phyloP scores from a whole-genome alignment of 139 green algal species.

The Micractinium conductrix region DNA sequence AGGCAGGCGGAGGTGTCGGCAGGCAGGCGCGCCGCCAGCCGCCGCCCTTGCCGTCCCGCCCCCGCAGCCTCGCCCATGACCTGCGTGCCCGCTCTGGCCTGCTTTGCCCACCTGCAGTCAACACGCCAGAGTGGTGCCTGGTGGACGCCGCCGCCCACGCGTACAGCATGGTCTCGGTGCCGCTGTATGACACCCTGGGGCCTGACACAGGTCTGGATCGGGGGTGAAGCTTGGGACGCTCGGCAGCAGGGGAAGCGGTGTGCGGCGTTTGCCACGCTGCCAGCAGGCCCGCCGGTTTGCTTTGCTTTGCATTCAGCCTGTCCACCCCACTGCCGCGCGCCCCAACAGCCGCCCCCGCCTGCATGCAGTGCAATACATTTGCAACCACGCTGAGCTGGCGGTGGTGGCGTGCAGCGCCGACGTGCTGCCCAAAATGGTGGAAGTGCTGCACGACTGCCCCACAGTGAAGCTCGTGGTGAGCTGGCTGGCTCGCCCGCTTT shows the following conservation, averaged over 20 bases:
- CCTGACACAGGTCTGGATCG: slow-evolving; percentile 70
- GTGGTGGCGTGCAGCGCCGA: slow-evolving; percentile 75
- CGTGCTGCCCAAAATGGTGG: slow-evolving; percentile 81
- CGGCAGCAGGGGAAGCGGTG: too few species aligned
- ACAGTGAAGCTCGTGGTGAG: slow-evolving; percentile 75
- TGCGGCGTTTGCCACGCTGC: too few species aligned
- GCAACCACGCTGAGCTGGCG: slow-evolving; percentile 91
- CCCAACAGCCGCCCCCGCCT: too few species aligned
- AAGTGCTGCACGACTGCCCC: slow-evolving; percentile 72
- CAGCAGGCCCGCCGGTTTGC: too few species aligned
- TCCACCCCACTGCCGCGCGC: too few species aligned
- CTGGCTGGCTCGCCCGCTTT: neutral
- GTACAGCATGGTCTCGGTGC: slow-evolving; percentile 90
- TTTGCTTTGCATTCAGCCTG: too few species aligned
- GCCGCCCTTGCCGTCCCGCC: too few species aligned
- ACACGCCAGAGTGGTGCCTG: slow-evolving; percentile 88
- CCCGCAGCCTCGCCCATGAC: too few species aligned
- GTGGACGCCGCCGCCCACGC: slow-evolving; percentile 87
- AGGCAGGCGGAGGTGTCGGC: too few species aligned
- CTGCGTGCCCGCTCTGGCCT: too few species aligned
- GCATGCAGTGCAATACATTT: slow-evolving; percentile 89
- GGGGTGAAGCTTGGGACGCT: neutral
- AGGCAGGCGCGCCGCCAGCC: too few species aligned
- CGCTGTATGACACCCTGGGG: slow-evolving; percentile 97
- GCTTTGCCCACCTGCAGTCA: slow-evolving; percentile 12